These are phyloP conservation scores for Dactylorhiza incarnata DNA, from an alignment of 106 monocot species.

Conservation along the genomic window DNA sequence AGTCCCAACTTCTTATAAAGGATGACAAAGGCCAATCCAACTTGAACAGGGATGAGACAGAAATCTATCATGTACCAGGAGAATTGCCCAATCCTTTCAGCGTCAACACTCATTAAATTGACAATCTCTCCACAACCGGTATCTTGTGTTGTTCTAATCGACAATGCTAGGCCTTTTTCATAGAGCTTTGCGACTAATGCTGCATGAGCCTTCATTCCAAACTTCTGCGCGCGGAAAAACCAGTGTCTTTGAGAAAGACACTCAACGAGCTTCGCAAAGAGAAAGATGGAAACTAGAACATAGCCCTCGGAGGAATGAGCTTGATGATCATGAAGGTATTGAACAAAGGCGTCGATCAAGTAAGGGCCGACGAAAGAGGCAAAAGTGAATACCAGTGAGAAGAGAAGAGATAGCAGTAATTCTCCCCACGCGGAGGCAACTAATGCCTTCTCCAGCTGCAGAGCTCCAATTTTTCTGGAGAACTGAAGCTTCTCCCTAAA, in stretches of 20 bases:
- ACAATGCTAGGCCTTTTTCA: slow-evolving; percentile 63
- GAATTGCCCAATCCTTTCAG: slow-evolving; percentile 53
- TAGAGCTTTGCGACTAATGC: slow-evolving; percentile 66
- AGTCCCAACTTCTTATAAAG: slow-evolving; percentile 61
- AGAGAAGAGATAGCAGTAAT: slow-evolving; percentile 45
- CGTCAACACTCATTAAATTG: slow-evolving; percentile 88
- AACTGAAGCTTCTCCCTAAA: slow-evolving; percentile 58
- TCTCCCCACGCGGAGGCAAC: slow-evolving; percentile 36
- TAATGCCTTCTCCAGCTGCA: slow-evolving; percentile 43
- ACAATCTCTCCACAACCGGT: slow-evolving; percentile 75
- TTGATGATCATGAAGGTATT: slow-evolving; percentile 61
- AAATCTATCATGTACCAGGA: slow-evolving; percentile 82
- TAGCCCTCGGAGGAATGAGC: slow-evolving; percentile 46
- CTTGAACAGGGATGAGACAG: slow-evolving; percentile 81
- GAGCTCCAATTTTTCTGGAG: neutral
- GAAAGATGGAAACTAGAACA: slow-evolving; percentile 51
- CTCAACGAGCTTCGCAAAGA: slow-evolving; percentile 68
- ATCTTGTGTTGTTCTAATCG: slow-evolving; percentile 54
- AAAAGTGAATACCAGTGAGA: slow-evolving; percentile 32
- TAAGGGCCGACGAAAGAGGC: slow-evolving; percentile 79
- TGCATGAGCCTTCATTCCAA: slow-evolving; percentile 40
- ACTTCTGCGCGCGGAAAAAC: slow-evolving; percentile 66
- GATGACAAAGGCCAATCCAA: slow-evolving; percentile 50
- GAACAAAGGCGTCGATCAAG: slow-evolving; percentile 71
- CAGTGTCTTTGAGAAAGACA: slow-evolving; percentile 70